Conservation (phyloP, 2,329 filamentous ascomycete species). For the Paecilomyces sp. region DNA sequence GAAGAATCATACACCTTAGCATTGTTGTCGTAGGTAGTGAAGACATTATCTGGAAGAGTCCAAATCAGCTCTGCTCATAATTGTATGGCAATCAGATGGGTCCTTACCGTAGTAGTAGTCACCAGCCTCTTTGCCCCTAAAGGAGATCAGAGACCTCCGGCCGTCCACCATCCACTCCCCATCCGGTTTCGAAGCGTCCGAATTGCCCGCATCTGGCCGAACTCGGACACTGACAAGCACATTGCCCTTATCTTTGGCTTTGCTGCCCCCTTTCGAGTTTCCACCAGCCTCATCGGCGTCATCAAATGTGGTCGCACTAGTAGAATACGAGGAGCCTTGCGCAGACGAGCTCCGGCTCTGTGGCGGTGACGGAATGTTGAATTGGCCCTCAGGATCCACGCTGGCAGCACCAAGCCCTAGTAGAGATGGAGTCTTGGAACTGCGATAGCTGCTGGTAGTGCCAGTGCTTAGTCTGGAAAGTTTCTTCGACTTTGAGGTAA, state of each 20-base stretch:
- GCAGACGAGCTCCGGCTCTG: constrained; percentile 89
- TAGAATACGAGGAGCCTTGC: constrained; percentile 87
- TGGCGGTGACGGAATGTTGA: constrained; percentile 72
- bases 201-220: constrained; percentile 66
- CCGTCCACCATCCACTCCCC: constrained; percentile 91
- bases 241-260: constrained; percentile 76
- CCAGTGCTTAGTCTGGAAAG: constrained; percentile 51
- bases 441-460: constrained; percentile 43
- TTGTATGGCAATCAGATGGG: constrained; percentile 11
- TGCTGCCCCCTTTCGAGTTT: constrained; percentile 22
- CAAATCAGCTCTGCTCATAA: constrained; percentile 9
- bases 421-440: constrained; percentile 59
- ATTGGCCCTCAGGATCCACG: constrained; percentile 65
- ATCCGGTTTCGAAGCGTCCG: constrained; percentile 56
- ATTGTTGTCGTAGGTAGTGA: constrained; percentile 89
- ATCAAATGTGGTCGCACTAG: constrained; percentile 82
- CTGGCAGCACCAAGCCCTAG: constrained; percentile 69
- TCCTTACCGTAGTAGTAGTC: constrained; percentile 82
- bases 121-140: constrained; percentile 80
- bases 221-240: constrained; percentile 93
- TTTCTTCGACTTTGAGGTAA: constrained; percentile 44
- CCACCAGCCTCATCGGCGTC: constrained; percentile 56
- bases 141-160: constrained; percentile 72
- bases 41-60: constrained; percentile 73
- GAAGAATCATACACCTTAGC: constrained; percentile 88